These are phyloP conservation scores for Prinsepia uniflora DNA, from an alignment of 306 rosid genomes.

Conservation along the genomic window DNA sequence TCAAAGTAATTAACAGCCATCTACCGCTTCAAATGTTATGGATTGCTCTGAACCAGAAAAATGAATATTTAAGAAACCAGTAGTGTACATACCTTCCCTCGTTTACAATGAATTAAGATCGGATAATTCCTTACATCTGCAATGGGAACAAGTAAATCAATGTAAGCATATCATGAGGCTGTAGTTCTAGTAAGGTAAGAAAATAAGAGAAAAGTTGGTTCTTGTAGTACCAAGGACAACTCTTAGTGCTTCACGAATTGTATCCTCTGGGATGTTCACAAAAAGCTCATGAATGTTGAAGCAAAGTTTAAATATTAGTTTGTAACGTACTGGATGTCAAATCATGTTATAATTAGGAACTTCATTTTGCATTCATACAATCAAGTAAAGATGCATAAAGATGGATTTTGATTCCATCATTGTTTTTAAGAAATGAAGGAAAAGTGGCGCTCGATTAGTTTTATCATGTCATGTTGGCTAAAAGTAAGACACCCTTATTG, in stretches of 20 bases:
- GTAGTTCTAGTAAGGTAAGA: constrained; percentile 4
- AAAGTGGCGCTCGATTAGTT: neutral
- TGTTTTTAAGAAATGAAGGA: neutral
- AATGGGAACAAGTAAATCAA: constrained; percentile 25
- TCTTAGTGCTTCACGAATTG: constrained; percentile 84
- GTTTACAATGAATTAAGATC: constrained; percentile 82
- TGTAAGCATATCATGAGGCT: constrained; percentile 11
- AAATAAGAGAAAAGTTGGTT: constrained; percentile 6
- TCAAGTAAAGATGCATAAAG: neutral
- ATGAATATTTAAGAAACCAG: neutral
- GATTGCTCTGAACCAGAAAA: constrained; percentile 7
- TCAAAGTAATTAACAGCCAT: constrained; percentile 18
- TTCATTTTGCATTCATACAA: constrained; percentile 1
- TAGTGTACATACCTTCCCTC: constrained; percentile 71
- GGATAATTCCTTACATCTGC: constrained; percentile 95
- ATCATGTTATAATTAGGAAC: neutral
- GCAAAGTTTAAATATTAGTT: constrained; percentile 8
- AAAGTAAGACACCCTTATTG: neutral
- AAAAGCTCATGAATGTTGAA: constrained; percentile 76
- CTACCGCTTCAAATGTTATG: neutral
- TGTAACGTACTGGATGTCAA: neutral
- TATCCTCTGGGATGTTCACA: constrained; percentile 86
- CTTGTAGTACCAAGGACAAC: constrained; percentile 71
- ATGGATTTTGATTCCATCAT: neutral
- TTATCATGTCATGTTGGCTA: neutral